phyloP scores from a whole-genome alignment of 805 yeast species.

The Lipomyces starkeyi region DNA sequence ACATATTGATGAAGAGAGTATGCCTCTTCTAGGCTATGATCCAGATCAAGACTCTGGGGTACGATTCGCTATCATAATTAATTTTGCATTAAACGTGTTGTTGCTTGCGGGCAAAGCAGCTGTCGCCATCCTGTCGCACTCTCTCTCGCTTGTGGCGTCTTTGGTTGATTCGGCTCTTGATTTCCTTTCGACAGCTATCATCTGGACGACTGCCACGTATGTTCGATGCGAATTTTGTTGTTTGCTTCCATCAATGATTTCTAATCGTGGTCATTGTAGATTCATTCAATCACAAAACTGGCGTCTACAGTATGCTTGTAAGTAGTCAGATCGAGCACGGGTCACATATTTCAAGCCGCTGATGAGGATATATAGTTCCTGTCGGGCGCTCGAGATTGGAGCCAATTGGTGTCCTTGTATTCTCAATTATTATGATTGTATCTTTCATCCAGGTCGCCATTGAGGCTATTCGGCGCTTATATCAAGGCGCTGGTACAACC shows the following conservation, averaged over 20 bases:
- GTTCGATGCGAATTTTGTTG: not conserved
- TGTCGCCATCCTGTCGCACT: slow-evolving; percentile 67
- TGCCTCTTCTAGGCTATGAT: slow-evolving; percentile 55
- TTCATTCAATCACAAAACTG: slow-evolving; percentile 26
- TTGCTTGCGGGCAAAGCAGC: slow-evolving; percentile 60
- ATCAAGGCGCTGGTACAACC: slow-evolving; percentile 46
- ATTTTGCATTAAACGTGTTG: slow-evolving; percentile 63
- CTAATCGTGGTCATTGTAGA: slow-evolving; percentile 1
- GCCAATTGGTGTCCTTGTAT: slow-evolving; percentile 78
- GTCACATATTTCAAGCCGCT: not conserved
- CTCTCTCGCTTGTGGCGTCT: slow-evolving; percentile 79
- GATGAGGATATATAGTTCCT: slow-evolving; percentile 49
- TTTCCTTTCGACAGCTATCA: slow-evolving; percentile 74
- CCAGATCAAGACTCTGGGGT: slow-evolving; percentile 53
- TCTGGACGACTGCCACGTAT: slow-evolving; percentile 57
- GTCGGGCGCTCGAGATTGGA: slow-evolving; percentile 75
- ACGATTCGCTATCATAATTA: slow-evolving; percentile 64
- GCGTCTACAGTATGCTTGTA: slow-evolving; percentile 21
- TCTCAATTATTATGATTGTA: slow-evolving; percentile 70
- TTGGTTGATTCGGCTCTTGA: slow-evolving; percentile 78
- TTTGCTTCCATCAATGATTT: too few species aligned
- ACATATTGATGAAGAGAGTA: slow-evolving; percentile 62
- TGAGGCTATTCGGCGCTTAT: slow-evolving; percentile 60
- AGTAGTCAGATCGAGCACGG: not conserved
- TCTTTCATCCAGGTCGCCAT: slow-evolving; percentile 76